phyloP scores from a whole-genome alignment of 441 rosid genomes.

The Pelargonium cotyledonis region DNA sequence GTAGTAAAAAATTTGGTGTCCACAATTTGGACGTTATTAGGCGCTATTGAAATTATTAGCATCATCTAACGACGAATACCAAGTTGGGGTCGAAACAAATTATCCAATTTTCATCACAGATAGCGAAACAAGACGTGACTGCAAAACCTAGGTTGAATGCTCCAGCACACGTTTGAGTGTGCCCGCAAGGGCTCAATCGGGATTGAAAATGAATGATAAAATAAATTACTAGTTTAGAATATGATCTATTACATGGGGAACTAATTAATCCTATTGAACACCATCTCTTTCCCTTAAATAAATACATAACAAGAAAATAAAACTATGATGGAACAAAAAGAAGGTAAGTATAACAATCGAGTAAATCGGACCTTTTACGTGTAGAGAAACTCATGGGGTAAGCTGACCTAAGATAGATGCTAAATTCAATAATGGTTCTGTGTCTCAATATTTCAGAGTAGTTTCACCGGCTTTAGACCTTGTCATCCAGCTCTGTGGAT shows the following conservation, averaged over 20 bases:
- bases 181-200: too few species aligned
- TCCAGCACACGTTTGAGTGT: too few species aligned
- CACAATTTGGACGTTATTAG: too few species aligned
- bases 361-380: neutral
- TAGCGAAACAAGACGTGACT: too few species aligned
- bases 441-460: too few species aligned
- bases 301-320: neutral
- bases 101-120: too few species aligned
- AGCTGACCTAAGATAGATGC: neutral
- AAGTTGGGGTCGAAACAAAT: too few species aligned
- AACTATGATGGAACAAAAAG: neutral
- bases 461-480: neutral
- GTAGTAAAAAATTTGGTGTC: too few species aligned
- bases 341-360: neutral
- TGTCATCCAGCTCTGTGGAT: conserved; percentile 5
- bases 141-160: too few species aligned
- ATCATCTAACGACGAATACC: too few species aligned
- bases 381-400: neutral
- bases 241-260: neutral
- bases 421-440: neutral
- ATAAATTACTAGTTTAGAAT: conserved; percentile 1
- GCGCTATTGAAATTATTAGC: too few species aligned
- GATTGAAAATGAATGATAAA: too few species aligned
- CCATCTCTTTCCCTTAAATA: conserved; percentile 1
- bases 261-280: conserved; percentile 1